Evolutionary conservation across 1,284 basidiomycete species (phyloP), one percentile per base, ranked within the genome.

Genomic region (Salmacisia buchloeana): DNA sequence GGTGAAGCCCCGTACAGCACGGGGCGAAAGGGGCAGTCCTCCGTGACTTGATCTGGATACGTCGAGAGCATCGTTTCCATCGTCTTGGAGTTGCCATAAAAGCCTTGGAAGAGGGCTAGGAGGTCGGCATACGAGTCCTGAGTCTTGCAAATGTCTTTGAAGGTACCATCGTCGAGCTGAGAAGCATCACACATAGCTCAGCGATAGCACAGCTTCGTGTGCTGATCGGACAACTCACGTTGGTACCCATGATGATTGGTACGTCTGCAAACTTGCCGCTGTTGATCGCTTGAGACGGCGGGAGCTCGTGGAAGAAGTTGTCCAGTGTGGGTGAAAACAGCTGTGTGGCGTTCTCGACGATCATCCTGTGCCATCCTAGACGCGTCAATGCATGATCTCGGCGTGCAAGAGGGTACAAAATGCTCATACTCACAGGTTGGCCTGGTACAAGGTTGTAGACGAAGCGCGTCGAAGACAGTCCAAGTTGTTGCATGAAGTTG

Each of bases 81-180:
- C 29, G 49, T 31, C 18, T 27, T 31, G 15, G 49, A 9, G 5
- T 9, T 18, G 3, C 49, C 27, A 31, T 54, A 54, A 9, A 15
- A 31, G 27, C 29, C 10, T n/a, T 33, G 6, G 31, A 54, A 54
- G 49, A 31, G 21, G 1, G 49, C n/a, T n/a, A 12, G 6, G 2
- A 29, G 23, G 49, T 54, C 49, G 13, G 49, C 25, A n/a, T 25
- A 7, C 15, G 31, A 10, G 27, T 54, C 21, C 27, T 31, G 25
- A 13, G 21, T 5, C 3, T 9, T 4, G 27, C 49, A 54, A 12
- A 31, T 2, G 10, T 10, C 27, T n/a, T 33, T n/a, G 29, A 54
- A 54, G 27, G 49, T 54, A 2, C 49, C 49, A 33, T 54, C 49
- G 49, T 54, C 49, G 15, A 52, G 21, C 46, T 52, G 46, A 18